Conservation (phyloP, 257 asterid species). For the Lithospermum erythrorhizon region DNA sequence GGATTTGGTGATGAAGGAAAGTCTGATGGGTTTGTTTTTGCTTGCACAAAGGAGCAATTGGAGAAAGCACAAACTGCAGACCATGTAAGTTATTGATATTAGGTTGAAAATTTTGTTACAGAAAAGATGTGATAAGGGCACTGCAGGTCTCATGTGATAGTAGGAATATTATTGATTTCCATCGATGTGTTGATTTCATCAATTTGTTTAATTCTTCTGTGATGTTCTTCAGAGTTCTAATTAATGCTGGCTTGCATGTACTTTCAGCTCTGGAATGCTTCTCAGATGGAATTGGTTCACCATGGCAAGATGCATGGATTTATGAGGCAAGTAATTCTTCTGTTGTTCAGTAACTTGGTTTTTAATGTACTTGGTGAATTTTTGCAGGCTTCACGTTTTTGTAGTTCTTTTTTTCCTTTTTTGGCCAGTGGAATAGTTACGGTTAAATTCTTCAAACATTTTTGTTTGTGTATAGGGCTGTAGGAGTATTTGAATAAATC, state of each 20-base stretch:
- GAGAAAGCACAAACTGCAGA: slow-evolving; percentile 94
- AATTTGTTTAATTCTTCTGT: not conserved
- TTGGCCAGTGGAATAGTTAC: not conserved
- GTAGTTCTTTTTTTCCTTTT: too few relatives aligned
- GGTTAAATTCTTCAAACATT: too few relatives aligned
- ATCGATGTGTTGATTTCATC: not conserved
- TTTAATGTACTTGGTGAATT: not conserved
- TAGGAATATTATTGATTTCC: not conserved
- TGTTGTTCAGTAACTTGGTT: not conserved
- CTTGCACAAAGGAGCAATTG: slow-evolving; percentile 67
- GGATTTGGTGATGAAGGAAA: not conserved
- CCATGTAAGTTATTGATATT: slow-evolving; percentile 38
- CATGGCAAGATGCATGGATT: slow-evolving; percentile 96
- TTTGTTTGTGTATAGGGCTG: too few relatives aligned
- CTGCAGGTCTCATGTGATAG: not conserved
- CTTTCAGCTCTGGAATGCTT: slow-evolving; percentile 96
- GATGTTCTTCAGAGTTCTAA: not conserved
- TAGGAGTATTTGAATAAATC: too few relatives aligned
- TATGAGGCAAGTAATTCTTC: slow-evolving; percentile 58
- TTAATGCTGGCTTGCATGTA: not conserved
- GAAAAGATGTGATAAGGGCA: not conserved
- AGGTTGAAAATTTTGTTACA: not conserved
- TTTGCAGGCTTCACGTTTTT: too few relatives aligned
- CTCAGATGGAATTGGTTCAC: slow-evolving; percentile 89
- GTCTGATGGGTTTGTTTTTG: not conserved